phyloP scores from a whole-genome alignment of 2,329 filamentous ascomycete genomes.

The Colletotrichum scovillei region DNA sequence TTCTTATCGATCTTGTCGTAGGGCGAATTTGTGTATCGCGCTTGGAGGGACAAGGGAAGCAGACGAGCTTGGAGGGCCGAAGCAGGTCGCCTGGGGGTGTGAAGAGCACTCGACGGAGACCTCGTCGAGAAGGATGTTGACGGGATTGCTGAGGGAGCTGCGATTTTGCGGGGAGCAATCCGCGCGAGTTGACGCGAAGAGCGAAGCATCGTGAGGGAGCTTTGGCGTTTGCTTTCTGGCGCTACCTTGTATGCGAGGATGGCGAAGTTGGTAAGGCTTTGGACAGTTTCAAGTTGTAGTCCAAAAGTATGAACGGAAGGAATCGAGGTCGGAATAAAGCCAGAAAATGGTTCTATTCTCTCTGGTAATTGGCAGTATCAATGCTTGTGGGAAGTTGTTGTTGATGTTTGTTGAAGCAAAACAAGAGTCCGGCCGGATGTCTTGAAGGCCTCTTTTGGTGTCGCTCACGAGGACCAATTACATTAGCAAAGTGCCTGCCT shows the following conservation, averaged over 20 bases:
- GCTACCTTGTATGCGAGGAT: too few relatives aligned
- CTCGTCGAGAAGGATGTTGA: not conserved
- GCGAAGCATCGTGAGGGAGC: conserved; percentile 43
- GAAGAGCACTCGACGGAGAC: conserved; percentile 3
- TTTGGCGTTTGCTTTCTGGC: too few relatives aligned
- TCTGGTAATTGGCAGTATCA: not conserved
- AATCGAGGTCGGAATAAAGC: not conserved
- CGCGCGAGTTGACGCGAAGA: conserved; percentile 41
- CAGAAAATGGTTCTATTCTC: too few relatives aligned
- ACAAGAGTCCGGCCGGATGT: not conserved
- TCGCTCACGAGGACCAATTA: not conserved
- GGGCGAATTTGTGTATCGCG: conserved; percentile 41
- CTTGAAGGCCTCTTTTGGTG: not conserved
- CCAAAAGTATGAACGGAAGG: not conserved
- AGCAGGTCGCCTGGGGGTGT: conserved; percentile 31
- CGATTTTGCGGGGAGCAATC: conserved; percentile 35
- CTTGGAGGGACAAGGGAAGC: conserved; percentile 9
- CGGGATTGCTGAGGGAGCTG: not conserved
- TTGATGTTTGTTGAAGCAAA: not conserved
- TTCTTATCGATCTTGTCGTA: conserved; percentile 60
- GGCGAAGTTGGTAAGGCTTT: not conserved
- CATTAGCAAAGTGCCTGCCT: not conserved
- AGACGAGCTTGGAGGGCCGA: conserved; percentile 7
- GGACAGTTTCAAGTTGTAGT: not conserved
- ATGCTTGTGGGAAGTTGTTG: not conserved